phyloP scores from a whole-genome alignment of 129 eudicot genomes.

The Apium graveolens region DNA sequence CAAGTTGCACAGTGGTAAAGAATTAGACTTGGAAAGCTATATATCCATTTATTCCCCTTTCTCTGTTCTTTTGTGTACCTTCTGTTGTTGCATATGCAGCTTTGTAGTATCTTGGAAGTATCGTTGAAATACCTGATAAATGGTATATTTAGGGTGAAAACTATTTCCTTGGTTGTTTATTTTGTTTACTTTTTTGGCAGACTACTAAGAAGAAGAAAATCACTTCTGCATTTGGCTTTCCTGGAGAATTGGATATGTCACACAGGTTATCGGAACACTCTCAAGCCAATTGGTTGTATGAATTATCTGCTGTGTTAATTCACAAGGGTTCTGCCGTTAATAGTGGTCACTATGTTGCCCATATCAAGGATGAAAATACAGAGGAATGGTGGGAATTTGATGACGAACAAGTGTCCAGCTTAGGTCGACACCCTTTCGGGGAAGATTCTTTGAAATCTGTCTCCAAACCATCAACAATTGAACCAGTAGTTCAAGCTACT shows the following conservation, averaged over 20 bases:
- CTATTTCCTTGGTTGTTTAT: neutral
- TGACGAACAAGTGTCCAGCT: conserved; percentile 74
- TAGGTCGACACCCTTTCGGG: conserved; percentile 87
- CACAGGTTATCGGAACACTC: conserved; percentile 49
- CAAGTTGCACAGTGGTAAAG: neutral
- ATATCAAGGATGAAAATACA: conserved; percentile 78
- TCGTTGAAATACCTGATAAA: neutral
- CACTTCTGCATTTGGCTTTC: conserved; percentile 77
- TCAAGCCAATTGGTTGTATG: conserved; percentile 45
- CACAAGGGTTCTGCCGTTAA: conserved; percentile 95
- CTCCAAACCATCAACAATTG: conserved; percentile 36
- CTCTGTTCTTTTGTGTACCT: neutral
- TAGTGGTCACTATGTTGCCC: conserved; percentile 95
- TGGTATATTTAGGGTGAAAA: neutral
- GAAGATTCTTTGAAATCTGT: conserved; percentile 33
- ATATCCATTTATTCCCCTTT: neutral
- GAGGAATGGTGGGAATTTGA: conserved; percentile 98
- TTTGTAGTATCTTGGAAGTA: neutral
- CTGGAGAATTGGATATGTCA: conserved; percentile 78
- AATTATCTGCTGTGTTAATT: conserved; percentile 79
- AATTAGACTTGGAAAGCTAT: neutral
- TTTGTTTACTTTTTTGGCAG: conserved; percentile 31
- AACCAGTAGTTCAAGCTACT: conserved; percentile 26
- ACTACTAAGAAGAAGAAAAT: conserved; percentile 91
- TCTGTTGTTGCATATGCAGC: neutral